Evolutionary conservation across 169 alveolate species (phyloP), one percentile per base, ranked within the genome.

Genomic region (Sarcocystis neurona): DNA sequence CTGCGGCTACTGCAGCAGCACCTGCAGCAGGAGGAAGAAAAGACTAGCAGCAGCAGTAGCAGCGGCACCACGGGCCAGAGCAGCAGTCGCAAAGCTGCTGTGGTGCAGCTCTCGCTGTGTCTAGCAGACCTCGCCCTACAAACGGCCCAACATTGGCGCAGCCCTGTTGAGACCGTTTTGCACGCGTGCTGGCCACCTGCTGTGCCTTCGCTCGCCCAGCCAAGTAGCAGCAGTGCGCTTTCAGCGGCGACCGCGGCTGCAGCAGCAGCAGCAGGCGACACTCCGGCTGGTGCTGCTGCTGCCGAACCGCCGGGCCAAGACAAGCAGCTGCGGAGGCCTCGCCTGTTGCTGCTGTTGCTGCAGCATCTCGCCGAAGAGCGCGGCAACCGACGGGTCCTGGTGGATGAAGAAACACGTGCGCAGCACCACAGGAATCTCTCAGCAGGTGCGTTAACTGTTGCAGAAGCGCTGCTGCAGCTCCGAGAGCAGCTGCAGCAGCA

Each of bases 51-150:
- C n/a, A n/a, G n/a, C n/a, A n/a, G n/a, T n/a, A n/a, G n/a, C n/a
- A n/a, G n/a, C n/a, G n/a, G n/a, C n/a, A 2, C 70, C 4, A n/a
- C 10, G 37, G 39, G 46, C 2, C 43, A 27, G 41, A 63, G 75
- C 37, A 20, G n/a, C 41, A 15, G 75, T 1, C 75, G 32, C 75
- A 37, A 41, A 37, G 75, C 75, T 8, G 75, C 75, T 2, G 34
- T n/a, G 46, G 32, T 43, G 44, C 75, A 63, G 75, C 75, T 63
- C 27, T 63, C 75, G 0, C 75, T 63, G 46, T 63, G 75, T n/a
- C 75, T 63, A 18, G 75, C 75, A n/a, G 75, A 63, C 41, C 41
- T 63, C 43, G 75, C 75, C n/a, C 43, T 63, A 41, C 75, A 63
- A 41, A 63, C 75, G 1, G 75, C 75, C 1, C 44, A 63, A 37